A percentile compares a stretch with the other conserved stretches of the same genome.
These are phyloP conservation scores for Plasmodium chabaudi DNA, from an alignment of 169 alveolate genomes.

Conservation along the genomic window DNA sequence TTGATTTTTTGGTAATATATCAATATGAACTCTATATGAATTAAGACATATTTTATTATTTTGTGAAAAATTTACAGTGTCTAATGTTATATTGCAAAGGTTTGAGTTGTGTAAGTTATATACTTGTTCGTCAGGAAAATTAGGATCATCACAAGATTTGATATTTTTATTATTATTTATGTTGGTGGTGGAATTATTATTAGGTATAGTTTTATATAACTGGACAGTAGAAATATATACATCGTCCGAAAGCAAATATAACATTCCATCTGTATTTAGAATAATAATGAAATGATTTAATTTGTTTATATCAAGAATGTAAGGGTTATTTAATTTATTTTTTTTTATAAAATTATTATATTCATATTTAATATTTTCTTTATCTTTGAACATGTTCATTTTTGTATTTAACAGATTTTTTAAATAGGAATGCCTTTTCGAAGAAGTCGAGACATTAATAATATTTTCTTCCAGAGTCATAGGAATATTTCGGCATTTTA, in stretches of 20 bases:
- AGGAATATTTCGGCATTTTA: slow-evolving; percentile 5
- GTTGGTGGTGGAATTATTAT: not conserved
- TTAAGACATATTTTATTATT: slow-evolving; percentile 16
- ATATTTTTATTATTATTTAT: no score
- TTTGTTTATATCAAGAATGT: slow-evolving; percentile 44
- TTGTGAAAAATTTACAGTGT: slow-evolving; percentile 36
- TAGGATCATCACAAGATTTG: no score
- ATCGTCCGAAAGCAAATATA: slow-evolving; percentile 64
- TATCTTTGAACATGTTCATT: slow-evolving; percentile 22
- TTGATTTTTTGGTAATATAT: slow-evolving; percentile 50
- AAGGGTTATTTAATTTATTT: not conserved
- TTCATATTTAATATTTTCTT: slow-evolving; percentile 2
- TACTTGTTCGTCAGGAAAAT: slow-evolving; percentile 5
- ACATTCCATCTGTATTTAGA: slow-evolving; percentile 51
- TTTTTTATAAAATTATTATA: slow-evolving; percentile 1
- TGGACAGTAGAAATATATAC: slow-evolving; percentile 41
- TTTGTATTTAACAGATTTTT: slow-evolving; percentile 7
- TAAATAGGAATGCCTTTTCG: slow-evolving; percentile 3
- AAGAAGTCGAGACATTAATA: slow-evolving; percentile 40
- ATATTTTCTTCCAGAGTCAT: slow-evolving; percentile 2
- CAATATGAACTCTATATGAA: slow-evolving; percentile 52
- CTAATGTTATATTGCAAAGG: slow-evolving; percentile 54
- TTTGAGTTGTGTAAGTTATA: slow-evolving; percentile 51
- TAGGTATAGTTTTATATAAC: not conserved
- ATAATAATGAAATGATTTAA: slow-evolving; percentile 54